A percentile compares a stretch with the other conserved stretches of the same genome.
phyloP scores from a whole-genome alignment of 106 monocot genomes.

The Cymbidium sinense region DNA sequence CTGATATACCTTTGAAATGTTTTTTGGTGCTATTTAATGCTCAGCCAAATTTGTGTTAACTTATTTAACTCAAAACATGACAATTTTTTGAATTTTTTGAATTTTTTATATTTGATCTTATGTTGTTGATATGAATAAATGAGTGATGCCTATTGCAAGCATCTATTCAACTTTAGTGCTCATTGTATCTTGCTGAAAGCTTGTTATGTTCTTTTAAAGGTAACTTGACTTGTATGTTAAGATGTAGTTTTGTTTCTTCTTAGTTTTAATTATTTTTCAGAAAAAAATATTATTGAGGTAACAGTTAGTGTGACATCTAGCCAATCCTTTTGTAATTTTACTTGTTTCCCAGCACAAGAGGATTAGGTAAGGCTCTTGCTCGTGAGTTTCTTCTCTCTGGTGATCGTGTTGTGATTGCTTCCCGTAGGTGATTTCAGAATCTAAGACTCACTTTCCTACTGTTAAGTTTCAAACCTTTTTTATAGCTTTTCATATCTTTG shows the following conservation, averaged over 20 bases:
- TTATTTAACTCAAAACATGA: not conserved
- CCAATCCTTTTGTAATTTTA: not conserved
- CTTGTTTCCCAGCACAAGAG: slow-evolving; percentile 67
- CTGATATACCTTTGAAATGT: not conserved
- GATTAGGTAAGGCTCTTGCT: slow-evolving; percentile 94
- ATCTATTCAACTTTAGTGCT: not conserved
- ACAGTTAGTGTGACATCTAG: not conserved
- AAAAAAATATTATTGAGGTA: not conserved
- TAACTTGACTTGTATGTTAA: not conserved
- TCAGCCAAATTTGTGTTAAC: not conserved
- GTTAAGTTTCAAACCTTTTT: not conserved
- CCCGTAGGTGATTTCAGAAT: slow-evolving; percentile 61
- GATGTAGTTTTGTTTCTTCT: not conserved
- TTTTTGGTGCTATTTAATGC: not conserved
- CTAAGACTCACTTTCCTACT: slow-evolving; percentile 1
- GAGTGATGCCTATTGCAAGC: not conserved
- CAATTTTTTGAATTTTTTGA: not conserved
- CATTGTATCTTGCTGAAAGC: not conserved
- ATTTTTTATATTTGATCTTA: no score
- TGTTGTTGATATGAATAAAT: not conserved
- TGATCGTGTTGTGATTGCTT: slow-evolving; percentile 88
- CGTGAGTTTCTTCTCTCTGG: slow-evolving; percentile 98
- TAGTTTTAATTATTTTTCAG: not conserved
- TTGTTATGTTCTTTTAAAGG: not conserved
- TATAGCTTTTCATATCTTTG: slow-evolving; percentile 5